phyloP scores from a whole-genome alignment of 805 yeast species.

The Schizosaccharomyces japonicus region DNA sequence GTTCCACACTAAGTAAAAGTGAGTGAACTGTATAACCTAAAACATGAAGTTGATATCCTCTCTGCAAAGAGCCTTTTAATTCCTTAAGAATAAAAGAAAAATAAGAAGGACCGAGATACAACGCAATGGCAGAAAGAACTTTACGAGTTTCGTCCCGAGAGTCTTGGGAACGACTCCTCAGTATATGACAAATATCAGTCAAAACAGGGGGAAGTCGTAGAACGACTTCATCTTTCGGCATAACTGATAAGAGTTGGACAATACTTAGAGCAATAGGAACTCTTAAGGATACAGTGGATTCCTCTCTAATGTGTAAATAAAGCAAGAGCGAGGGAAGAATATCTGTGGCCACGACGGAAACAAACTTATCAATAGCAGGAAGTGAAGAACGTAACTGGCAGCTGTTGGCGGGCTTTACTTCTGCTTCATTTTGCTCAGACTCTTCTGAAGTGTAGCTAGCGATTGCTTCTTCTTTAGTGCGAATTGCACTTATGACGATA shows the following conservation, averaged over 20 bases:
- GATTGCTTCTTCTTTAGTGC: neutral
- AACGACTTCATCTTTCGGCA: constrained; percentile 32
- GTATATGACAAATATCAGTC: constrained; percentile 68
- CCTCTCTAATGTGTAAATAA: constrained; percentile 29
- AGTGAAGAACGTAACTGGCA: neutral
- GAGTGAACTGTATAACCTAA: constrained; percentile 70
- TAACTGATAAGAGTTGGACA: constrained; percentile 37
- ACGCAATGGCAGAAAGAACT: constrained; percentile 39
- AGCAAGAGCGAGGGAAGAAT: constrained; percentile 3
- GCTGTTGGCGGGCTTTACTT: constrained; percentile 4
- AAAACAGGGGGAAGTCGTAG: constrained; percentile 55
- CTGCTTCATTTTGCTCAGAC: constrained; percentile 8
- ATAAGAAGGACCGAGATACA: constrained; percentile 47
- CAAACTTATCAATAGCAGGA: neutral
- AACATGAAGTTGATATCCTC: constrained; percentile 87
- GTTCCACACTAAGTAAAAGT: constrained; percentile 31
- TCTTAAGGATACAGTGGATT: constrained; percentile 51
- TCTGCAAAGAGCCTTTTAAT: constrained; percentile 46
- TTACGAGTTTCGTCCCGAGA: constrained; percentile 69
- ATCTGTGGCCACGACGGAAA: neutral
- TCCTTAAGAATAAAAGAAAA: constrained; percentile 55
- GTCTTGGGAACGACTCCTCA: constrained; percentile 67
- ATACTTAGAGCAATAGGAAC: constrained; percentile 65
- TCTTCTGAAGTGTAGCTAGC: constrained; percentile 6
- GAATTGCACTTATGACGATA: constrained; percentile 27